phyloP scores from a whole-genome alignment of 352 stramenopile species.

The Bremia lactucae region DNA sequence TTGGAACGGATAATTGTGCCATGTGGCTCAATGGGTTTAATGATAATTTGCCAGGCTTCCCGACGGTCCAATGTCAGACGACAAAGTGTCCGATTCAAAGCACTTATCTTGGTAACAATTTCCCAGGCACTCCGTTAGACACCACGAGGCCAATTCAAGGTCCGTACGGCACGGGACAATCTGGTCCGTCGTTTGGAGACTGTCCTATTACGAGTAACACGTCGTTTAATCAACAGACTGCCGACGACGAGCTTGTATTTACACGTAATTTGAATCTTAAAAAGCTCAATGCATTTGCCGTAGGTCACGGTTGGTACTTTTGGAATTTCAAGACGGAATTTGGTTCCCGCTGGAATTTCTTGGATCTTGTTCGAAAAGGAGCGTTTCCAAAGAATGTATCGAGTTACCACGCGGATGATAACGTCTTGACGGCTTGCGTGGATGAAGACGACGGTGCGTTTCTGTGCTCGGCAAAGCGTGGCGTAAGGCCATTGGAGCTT shows the following conservation, averaged over 20 bases:
- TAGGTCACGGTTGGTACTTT: constrained; percentile 92
- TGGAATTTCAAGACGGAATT: constrained; percentile 94
- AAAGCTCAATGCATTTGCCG: constrained; percentile 86
- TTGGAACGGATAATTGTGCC: constrained; percentile 76
- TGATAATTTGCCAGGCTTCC: constrained; percentile 39
- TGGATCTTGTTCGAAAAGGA: constrained; percentile 48
- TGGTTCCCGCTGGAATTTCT: constrained; percentile 85
- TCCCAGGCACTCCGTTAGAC: constrained; percentile 85
- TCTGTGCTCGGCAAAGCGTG: constrained; percentile 56
- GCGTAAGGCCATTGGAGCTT: constrained; percentile 42
- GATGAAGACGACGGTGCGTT: constrained; percentile 68
- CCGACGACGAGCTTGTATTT: constrained; percentile 63
- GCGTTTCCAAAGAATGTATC: constrained; percentile 71
- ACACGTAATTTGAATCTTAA: constrained; percentile 83
- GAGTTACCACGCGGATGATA: constrained; percentile 37
- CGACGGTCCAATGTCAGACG: constrained; percentile 84
- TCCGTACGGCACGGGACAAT: constrained; percentile 69
- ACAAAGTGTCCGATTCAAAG: constrained; percentile 67
- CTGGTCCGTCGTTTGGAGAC: constrained; percentile 80
- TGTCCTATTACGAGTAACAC: constrained; percentile 84
- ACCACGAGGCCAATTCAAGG: constrained; percentile 78
- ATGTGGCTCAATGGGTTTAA: constrained; percentile 83
- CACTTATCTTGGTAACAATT: constrained; percentile 83
- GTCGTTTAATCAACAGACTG: constrained; percentile 68
- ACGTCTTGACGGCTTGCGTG: constrained; percentile 54